phyloP scores from a whole-genome alignment of 257 asterid species.

The Ocimum tenuiflorum region DNA sequence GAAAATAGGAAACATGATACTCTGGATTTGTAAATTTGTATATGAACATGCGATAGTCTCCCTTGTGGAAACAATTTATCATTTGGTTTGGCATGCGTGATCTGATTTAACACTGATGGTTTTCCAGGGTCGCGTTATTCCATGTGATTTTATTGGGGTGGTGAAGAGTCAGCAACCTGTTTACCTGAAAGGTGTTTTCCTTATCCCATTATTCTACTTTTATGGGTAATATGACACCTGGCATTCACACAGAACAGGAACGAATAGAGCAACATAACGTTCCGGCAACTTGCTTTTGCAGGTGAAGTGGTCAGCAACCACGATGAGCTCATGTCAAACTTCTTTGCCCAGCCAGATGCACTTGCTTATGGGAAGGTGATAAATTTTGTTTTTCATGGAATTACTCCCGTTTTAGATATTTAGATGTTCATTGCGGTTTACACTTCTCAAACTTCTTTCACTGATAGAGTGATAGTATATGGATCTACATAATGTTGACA shows the following conservation, averaged over 20 bases:
- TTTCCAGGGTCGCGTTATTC: conserved; percentile 92
- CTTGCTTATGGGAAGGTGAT: conserved; percentile 94
- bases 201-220: conserved; percentile 7
- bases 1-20: background rate
- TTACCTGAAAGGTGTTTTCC: conserved; percentile 65
- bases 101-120: conserved; percentile 21
- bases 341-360: conserved; percentile 99
- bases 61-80: background rate
- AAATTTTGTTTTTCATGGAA: background rate
- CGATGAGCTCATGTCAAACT: conserved; percentile 99
- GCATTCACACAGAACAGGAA: background rate
- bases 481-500: background rate
- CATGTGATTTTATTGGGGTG: conserved; percentile 96
- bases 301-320: conserved; percentile 94
- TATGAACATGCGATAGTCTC: background rate
- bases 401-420: conserved; percentile 1
- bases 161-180: conserved; percentile 95
- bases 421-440: background rate
- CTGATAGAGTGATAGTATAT: background rate
- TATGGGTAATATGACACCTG: conserved; percentile 2
- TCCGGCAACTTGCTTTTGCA: conserved; percentile 33
- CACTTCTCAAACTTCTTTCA: background rate
- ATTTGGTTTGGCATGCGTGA: conserved; percentile 12
- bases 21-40: background rate
- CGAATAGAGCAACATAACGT: conserved; percentile 8